Evolutionary conservation across 306 rosid genomes (phyloP).

Genomic region (Pterocarpus santalinus): DNA sequence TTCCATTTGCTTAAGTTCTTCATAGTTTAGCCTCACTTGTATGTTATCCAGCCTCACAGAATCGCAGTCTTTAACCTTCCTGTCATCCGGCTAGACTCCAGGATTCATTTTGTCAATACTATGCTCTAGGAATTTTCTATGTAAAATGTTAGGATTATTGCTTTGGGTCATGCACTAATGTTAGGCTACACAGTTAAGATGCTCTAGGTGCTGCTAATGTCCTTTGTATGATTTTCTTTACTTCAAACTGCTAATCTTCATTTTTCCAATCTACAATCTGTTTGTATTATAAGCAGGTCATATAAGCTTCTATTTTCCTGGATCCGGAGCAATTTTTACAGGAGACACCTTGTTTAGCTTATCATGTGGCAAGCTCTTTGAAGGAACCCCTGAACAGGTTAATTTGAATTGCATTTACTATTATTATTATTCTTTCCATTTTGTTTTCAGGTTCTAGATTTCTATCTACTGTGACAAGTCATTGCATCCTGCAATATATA

Average conservation of each 20-base stretch:
- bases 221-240: slow-evolving; percentile 30
- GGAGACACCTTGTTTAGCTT: slow-evolving; percentile 97
- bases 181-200: slow-evolving; percentile 30
- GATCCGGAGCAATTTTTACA: slow-evolving; percentile 84
- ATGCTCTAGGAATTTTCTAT: slow-evolving; percentile 23
- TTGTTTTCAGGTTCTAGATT: slow-evolving; percentile 32
- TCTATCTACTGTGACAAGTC: slow-evolving; percentile 24
- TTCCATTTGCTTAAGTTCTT: slow-evolving; percentile 24
- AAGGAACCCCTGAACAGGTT: slow-evolving; percentile 96
- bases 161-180: slow-evolving; percentile 2
- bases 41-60: neutral
- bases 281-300: slow-evolving; percentile 69
- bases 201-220: slow-evolving; percentile 3
- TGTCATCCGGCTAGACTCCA: slow-evolving; percentile 16
- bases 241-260: neutral
- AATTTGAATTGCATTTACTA: slow-evolving; percentile 40
- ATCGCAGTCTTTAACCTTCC: neutral
- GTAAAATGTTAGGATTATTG: slow-evolving; percentile 1
- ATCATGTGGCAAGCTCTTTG: slow-evolving; percentile 95
- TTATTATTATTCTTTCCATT: slow-evolving; percentile 1
- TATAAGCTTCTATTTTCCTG: slow-evolving; percentile 92
- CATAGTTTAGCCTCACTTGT: slow-evolving; percentile 27
- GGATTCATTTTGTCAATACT: slow-evolving; percentile 35
- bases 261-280: slow-evolving; percentile 23
- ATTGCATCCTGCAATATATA: slow-evolving; percentile 9